phyloP scores from a whole-genome alignment of 208 protist species.

The Trypanosoma scelopori region DNA sequence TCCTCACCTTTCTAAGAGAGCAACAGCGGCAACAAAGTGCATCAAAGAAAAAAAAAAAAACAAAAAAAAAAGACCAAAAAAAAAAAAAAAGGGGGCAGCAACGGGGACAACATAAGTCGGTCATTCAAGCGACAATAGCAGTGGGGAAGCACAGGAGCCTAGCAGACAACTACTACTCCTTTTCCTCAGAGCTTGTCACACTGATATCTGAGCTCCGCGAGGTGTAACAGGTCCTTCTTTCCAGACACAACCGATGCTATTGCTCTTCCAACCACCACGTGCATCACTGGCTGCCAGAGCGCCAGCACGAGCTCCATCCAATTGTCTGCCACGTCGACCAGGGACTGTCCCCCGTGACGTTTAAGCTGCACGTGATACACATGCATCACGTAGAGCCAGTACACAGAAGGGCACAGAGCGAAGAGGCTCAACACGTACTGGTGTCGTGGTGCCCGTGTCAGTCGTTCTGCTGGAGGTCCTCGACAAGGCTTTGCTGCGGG shows the following conservation, averaged over 20 bases:
- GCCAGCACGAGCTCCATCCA: conserved; percentile 53
- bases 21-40: no score
- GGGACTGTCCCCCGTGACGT: conserved; percentile 3
- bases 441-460: conserved; percentile 3
- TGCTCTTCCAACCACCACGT: conserved; percentile 43
- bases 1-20: not conserved
- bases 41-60: no score
- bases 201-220: conserved; percentile 63
- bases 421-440: conserved; percentile 26
- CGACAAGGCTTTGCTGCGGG: no score
- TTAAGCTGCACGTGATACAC: conserved; percentile 23
- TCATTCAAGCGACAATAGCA: not conserved
- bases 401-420: conserved; percentile 18
- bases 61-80: not conserved
- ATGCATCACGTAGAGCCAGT: conserved; percentile 32
- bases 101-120: not conserved
- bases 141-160: not conserved
- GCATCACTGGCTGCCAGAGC: conserved; percentile 76
- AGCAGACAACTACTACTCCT: not conserved
- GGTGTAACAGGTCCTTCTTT: conserved; percentile 41
- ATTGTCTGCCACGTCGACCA: conserved; percentile 29
- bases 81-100: not conserved
- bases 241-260: conserved; percentile 42
- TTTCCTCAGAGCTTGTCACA: conserved; percentile 58
- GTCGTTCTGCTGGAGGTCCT: no score